Conservation (phyloP, 2,329 filamentous ascomycete species). For the Xylariaceae sp. region DNA sequence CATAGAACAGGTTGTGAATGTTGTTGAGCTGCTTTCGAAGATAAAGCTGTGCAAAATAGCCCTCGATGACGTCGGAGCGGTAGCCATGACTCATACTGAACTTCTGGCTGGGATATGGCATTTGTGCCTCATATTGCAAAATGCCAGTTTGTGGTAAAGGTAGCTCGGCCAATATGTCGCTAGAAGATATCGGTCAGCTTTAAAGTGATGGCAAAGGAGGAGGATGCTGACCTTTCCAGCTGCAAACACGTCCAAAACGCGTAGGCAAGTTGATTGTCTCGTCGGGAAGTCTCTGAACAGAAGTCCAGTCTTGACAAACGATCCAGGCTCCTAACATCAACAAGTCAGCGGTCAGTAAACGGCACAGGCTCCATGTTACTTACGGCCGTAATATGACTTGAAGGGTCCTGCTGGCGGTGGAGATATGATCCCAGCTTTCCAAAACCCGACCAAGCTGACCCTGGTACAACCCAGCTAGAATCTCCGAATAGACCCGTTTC, state of each 20-base stretch:
- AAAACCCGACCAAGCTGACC: constrained; percentile 83
- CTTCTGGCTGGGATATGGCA: constrained; percentile 62
- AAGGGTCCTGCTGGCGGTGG: constrained; percentile 52
- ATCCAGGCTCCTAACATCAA: constrained; percentile 41
- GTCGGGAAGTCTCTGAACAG: constrained; percentile 35
- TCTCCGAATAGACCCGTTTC: constrained; percentile 77
- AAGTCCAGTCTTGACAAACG: constrained; percentile 38
- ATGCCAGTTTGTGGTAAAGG: constrained; percentile 58
- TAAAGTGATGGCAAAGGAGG: not conserved
- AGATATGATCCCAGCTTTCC: constrained; percentile 70
- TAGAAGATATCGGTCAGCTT: constrained; percentile 34
- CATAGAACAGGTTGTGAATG: constrained; percentile 56
- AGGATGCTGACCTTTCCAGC: constrained; percentile 67
- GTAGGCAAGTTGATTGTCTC: constrained; percentile 65
- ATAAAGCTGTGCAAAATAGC: constrained; percentile 61
- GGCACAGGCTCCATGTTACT: constrained; percentile 31
- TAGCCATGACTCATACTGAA: constrained; percentile 42
- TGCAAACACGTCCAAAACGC: constrained; percentile 94
- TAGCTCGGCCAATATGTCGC: constrained; percentile 89
- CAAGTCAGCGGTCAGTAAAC: too few relatives aligned
- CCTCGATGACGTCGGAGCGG: constrained; percentile 47
- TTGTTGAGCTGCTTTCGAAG: constrained; percentile 61
- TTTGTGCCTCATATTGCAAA: constrained; percentile 57
- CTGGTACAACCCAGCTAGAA: constrained; percentile 83
- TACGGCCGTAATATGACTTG: constrained; percentile 74